These are phyloP conservation scores for Phytomonas sp. DNA, from an alignment of 208 protist genomes.

Conservation along the genomic window DNA sequence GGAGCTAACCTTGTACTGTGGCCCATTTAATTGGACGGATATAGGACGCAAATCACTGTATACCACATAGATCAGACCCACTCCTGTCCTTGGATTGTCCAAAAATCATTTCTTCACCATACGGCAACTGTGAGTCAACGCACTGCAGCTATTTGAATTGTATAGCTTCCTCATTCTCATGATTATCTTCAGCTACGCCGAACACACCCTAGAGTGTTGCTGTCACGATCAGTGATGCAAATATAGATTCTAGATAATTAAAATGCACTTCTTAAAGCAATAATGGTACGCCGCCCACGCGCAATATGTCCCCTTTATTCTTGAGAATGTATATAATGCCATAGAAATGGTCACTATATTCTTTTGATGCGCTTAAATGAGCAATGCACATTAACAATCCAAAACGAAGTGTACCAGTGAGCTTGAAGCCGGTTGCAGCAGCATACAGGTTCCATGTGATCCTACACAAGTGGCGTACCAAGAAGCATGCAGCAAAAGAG, in stretches of 20 bases:
- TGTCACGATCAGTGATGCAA: constrained; percentile 34
- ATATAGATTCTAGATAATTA: constrained; percentile 7
- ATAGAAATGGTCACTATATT: constrained; percentile 63
- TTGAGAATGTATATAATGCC: constrained; percentile 79
- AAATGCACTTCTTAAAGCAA: constrained; percentile 33
- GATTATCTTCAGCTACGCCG: constrained; percentile 1
- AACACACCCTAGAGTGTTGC: constrained; percentile 40
- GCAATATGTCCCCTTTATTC: constrained; percentile 66
- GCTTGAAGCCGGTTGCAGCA: constrained; percentile 40
- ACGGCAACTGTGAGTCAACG: not conserved
- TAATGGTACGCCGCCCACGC: constrained; percentile 28
- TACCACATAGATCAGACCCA: not conserved
- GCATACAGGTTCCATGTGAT: constrained; percentile 34
- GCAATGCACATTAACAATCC: constrained; percentile 77
- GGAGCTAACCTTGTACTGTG: not conserved
- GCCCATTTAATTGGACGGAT: not conserved
- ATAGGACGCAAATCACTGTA: not conserved
- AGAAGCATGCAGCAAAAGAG: constrained; percentile 43
- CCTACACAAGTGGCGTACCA: constrained; percentile 35
- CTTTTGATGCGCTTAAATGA: constrained; percentile 47
- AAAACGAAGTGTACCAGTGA: constrained; percentile 70
- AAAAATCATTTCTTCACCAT: not conserved
- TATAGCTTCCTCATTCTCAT: not conserved
- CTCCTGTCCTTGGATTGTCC: not conserved
- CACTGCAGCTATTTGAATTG: not conserved